Evolutionary conservation across 2,329 filamentous ascomycete species (phyloP), one percentile per base, ranked within the genome.

Genomic region (Ilyonectria mors-panacis): DNA sequence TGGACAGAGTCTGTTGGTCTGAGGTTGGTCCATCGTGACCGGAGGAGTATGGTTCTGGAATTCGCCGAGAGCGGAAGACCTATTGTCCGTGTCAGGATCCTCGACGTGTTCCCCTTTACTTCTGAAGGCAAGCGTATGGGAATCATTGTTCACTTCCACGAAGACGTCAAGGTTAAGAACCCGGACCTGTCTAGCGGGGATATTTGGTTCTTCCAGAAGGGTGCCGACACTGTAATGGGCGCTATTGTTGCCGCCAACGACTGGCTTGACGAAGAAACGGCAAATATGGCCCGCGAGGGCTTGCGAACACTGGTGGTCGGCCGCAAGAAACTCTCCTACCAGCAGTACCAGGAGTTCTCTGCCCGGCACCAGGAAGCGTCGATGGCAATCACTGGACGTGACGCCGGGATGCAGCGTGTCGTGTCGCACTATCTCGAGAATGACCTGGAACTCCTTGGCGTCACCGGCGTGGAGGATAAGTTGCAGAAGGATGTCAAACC

Each of bases 121-220:
- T 98, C 95, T 0, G 96, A 98, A 72, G 95, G 95, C 72, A 99
- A 99, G 82, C 91, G 96, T 59, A 99, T 99, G 96, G 96, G 97
- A 10, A 95, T 99, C 66, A 92, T 99, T 67, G 94, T 98, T 21
- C 92, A 95, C 73, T 98, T 98, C 76, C 86, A 91, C 30, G 88
- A 92, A 15, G 84, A 85, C 35, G 28, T 75, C 23, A 84, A 85
- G 1, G 82, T 87, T 2, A 78, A 86, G 3, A 84, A 86, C 1
- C 81, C 84, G 0, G 81, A 83, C 44, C 81, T 89, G 12, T 84
- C 86, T 12, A 85, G 86, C 53, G 91, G 93, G 15, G 95, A 98
- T 77, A 95, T 98, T 33, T 98, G 95, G 93, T 99, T 99, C 82
- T 98, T 95, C 78, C 95, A 99, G 77, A 99, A 99, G 81, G 96